Evolutionary conservation across 805 yeast genomes (phyloP).

Genomic region (Scheffersomyces spartinae): DNA sequence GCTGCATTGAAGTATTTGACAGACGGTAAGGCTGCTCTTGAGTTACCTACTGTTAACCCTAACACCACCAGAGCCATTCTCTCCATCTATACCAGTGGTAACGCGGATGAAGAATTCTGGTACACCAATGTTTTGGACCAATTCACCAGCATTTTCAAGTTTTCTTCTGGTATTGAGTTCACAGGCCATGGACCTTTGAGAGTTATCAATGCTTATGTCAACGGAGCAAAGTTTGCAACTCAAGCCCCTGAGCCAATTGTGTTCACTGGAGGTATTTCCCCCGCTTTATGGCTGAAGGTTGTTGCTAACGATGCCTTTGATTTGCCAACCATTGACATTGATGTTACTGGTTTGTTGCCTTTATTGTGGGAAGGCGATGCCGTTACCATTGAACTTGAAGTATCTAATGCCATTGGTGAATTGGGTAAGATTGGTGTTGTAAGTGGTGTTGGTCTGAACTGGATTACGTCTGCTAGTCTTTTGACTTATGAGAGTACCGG

Average conservation of each 20-base stretch:
- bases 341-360: slow-evolving; percentile 61
- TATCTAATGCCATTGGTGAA: slow-evolving; percentile 42
- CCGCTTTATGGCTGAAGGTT: slow-evolving; percentile 71
- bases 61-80: slow-evolving; percentile 53
- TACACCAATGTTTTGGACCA: slow-evolving; percentile 49
- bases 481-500: slow-evolving; percentile 39
- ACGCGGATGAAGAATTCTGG: slow-evolving; percentile 79
- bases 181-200: slow-evolving; percentile 66
- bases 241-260: slow-evolving; percentile 63
- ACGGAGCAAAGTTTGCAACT: slow-evolving; percentile 48
- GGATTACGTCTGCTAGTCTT: slow-evolving; percentile 50
- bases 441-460: slow-evolving; percentile 34
- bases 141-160: slow-evolving; percentile 28
- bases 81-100: slow-evolving; percentile 59
- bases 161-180: slow-evolving; percentile 25
- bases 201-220: slow-evolving; percentile 47
- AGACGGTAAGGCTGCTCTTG: slow-evolving; percentile 19
- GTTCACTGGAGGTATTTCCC: slow-evolving; percentile 74
- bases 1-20: slow-evolving; percentile 41
- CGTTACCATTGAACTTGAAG: slow-evolving; percentile 30
- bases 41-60: slow-evolving; percentile 33
- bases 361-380: slow-evolving; percentile 42
- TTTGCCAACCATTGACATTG: slow-evolving; percentile 56
- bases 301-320: slow-evolving; percentile 70
- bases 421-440: slow-evolving; percentile 14